Conservation (phyloP, 108 stramenopile species). For the Cyclotella choctawhatcheeana region DNA sequence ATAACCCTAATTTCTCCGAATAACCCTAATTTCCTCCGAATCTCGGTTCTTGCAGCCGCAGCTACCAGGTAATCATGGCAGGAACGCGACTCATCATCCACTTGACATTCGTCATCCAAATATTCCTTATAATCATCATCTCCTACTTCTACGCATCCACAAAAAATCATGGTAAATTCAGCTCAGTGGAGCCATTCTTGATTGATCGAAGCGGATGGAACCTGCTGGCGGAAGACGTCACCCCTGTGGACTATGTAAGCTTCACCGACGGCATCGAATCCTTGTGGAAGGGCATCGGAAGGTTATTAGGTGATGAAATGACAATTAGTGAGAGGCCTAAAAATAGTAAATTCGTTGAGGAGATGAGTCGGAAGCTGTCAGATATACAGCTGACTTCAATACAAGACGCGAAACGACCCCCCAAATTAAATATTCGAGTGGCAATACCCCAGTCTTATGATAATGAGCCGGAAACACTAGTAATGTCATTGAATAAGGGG, state of each 20-base stretch:
- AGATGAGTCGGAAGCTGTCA: constrained; percentile 29
- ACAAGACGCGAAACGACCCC: too few species aligned
- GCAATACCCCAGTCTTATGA: constrained; percentile 9
- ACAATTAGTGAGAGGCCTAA: neutral
- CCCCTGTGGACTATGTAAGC: neutral
- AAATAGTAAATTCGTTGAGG: constrained; percentile 29
- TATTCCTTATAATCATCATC: constrained; percentile 25
- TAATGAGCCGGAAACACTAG: too few species aligned
- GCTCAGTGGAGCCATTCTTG: constrained; percentile 43
- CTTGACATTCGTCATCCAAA: constrained; percentile 33
- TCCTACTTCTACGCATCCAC: constrained; percentile 42
- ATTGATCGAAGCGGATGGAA: constrained; percentile 47
- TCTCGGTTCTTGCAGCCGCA: too few species aligned
- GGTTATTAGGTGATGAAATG: neutral
- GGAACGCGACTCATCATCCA: constrained; percentile 54
- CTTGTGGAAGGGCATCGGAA: neutral
- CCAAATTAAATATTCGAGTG: constrained; percentile 29
- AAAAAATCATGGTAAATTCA: neutral
- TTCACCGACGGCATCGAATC: neutral
- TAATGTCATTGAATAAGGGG: too few species aligned
- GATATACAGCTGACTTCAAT: neutral
- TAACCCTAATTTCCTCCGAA: too few species aligned
- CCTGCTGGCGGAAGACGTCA: constrained; percentile 31
- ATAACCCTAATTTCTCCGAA: too few species aligned
- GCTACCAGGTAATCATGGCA: constrained; percentile 50